Evolutionary conservation across 306 rosid species (phyloP), one percentile per base, ranked within the genome.

Genomic region (Coriaria nepalensis): DNA sequence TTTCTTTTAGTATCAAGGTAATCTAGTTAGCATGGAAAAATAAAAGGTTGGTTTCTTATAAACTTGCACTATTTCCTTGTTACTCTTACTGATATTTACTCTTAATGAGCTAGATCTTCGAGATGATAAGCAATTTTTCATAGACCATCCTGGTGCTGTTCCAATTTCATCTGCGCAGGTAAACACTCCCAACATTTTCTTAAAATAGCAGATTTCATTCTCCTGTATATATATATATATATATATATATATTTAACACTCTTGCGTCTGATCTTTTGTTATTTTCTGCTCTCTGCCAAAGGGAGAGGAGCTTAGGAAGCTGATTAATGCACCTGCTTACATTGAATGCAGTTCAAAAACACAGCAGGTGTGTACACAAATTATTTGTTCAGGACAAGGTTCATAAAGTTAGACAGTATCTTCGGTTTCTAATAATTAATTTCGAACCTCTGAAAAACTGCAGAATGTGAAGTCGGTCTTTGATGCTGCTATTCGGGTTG

Each of bases 261-360:
- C n/a, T n/a, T n/a, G 29, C 29, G 29, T 20, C 29, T 20, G 20
- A 40, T 10, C 35, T 50, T 37, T 47, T 5, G 6, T 56, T n/a
- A 47, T 9, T 42, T 36, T 35, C 8, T 52, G 33, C 12, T 40
- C 65, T 73, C 6, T 20, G 29, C 3, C 3, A 20, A 58, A 90
- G 98, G 98, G 98, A 34, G 98, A 90, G 78, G 98, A 90, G 73
- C 98, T 85, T 37, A 71, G 75, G 74, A 90, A 82, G 87, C 83
- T 85, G 51, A 90, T 90, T 36, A 79, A 79, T 42, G 87, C 98
- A 63, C 95, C 95, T 20, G 92, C 82, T 43, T 90, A 90, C 65
- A 85, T 90, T 5, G 98, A 90, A 48, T 90, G 98, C 93, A 90
- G 98, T 71, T 85, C 98, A 5, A 90, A 90, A 73, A 64, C 98